Evolutionary conservation across 2,329 filamentous ascomycete species (phyloP).

Genomic region (Stachybotrys echinatus): DNA sequence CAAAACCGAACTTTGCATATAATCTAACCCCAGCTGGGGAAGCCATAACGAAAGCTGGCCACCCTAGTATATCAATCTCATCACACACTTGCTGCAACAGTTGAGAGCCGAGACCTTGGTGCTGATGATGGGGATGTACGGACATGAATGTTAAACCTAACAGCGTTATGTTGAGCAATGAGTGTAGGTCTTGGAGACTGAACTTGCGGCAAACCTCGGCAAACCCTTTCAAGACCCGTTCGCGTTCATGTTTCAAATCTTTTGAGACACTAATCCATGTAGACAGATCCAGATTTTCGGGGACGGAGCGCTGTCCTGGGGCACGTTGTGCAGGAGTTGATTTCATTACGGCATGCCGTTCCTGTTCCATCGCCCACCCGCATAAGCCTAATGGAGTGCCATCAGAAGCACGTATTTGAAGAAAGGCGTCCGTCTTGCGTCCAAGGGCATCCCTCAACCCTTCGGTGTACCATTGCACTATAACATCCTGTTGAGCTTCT

Average conservation of each 20-base stretch:
- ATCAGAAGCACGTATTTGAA: not conserved
- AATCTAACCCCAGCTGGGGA: constrained; percentile 3
- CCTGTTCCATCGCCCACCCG: not conserved
- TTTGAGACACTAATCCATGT: constrained; percentile 2
- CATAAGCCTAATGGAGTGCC: not conserved
- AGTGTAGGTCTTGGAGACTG: not conserved
- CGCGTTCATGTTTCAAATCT: not conserved
- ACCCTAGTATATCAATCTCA: not conserved
- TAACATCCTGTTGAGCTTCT: not conserved
- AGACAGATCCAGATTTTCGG: not conserved
- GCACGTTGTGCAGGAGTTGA: not conserved
- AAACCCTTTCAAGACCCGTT: not conserved
- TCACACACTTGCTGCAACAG: not conserved
- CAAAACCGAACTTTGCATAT: constrained; percentile 4
- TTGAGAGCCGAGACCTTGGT: constrained; percentile 2
- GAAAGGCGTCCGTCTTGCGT: not conserved
- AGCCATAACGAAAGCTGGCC: constrained; percentile 2
- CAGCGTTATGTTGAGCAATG: not conserved
- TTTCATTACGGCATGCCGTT: not conserved
- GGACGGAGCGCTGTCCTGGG: not conserved
- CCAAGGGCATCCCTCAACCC: not conserved
- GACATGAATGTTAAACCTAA: constrained; percentile 2
- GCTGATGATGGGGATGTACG: constrained; percentile 1
- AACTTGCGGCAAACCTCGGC: not conserved
- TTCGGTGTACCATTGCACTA: not conserved